Conservation (phyloP, 495 filamentous ascomycete species). For the Penicillium canariense region DNA sequence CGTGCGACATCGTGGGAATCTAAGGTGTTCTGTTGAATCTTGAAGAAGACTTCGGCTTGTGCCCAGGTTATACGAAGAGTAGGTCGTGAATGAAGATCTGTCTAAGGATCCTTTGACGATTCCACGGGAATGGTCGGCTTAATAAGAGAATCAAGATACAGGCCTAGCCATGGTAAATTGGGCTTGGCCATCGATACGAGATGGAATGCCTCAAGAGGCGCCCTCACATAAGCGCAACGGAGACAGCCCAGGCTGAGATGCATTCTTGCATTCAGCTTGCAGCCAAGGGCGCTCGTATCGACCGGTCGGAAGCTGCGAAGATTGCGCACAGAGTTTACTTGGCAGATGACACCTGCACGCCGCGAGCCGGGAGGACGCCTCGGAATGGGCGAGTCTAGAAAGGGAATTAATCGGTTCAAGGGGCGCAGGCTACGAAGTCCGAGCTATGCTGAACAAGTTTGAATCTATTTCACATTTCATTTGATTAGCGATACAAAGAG, state of each 20-base stretch:
- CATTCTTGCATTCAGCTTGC: slow-evolving; percentile 18
- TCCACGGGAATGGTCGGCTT: neutral
- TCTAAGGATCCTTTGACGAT: neutral
- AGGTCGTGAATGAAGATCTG: neutral
- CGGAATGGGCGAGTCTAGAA: too few relatives aligned
- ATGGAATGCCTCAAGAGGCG: neutral
- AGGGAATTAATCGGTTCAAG: too few relatives aligned
- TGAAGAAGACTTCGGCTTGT: neutral
- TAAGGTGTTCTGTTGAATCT: neutral
- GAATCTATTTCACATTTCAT: too few relatives aligned
- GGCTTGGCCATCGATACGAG: neutral
- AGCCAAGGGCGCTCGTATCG: neutral
- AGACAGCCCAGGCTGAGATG: slow-evolving; percentile 28
- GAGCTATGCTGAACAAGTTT: too few relatives aligned
- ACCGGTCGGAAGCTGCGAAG: too few relatives aligned
- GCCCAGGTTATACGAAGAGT: neutral
- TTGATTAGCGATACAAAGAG: too few relatives aligned
- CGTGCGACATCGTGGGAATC: neutral
- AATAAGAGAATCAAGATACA: neutral
- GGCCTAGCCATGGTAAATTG: neutral
- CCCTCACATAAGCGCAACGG: slow-evolving; percentile 39
- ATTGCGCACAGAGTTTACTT: too few relatives aligned
- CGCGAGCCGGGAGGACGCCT: too few relatives aligned
- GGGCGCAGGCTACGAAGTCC: too few relatives aligned
- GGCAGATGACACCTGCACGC: too few relatives aligned